These are phyloP conservation scores for Panicum miliaceum DNA, from an alignment of 176 grass and related monocot species.

Conservation along the genomic window DNA sequence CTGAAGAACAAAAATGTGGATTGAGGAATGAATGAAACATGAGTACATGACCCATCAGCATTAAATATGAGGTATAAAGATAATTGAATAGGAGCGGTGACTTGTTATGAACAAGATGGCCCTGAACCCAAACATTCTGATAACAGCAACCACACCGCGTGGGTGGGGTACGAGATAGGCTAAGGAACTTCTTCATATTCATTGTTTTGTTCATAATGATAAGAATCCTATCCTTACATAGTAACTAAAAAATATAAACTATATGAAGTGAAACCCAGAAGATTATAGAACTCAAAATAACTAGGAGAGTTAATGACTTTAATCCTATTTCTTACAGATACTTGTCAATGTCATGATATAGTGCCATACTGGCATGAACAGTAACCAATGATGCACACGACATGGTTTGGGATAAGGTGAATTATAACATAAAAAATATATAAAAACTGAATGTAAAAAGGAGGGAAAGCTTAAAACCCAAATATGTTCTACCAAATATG, in stretches of 20 bases:
- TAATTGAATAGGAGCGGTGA: neutral
- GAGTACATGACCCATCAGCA: neutral
- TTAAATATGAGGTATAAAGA: neutral
- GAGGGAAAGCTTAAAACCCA: slow-evolving; percentile 8
- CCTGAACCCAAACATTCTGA: neutral
- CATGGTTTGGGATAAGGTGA: too few relatives aligned
- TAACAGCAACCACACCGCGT: too few relatives aligned
- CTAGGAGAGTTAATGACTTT: neutral
- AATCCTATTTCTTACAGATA: neutral
- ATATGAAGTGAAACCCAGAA: neutral
- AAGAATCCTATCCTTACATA: neutral
- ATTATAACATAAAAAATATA: too few relatives aligned
- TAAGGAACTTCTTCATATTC: neutral
- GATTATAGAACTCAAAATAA: neutral
- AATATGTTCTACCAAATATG: slow-evolving; percentile 21
- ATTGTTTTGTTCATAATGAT: neutral
- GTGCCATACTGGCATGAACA: neutral
- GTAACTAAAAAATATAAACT: neutral
- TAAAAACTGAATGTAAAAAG: neutral
- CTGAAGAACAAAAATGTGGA: slow-evolving; percentile 41
- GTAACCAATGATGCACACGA: neutral
- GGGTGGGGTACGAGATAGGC: neutral
- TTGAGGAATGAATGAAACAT: slow-evolving; percentile 12
- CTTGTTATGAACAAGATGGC: neutral
- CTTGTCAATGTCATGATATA: neutral